Percentiles rank a stretch among this genome's conserved stretches.
Evolutionary conservation across 2,329 filamentous ascomycete genomes (phyloP).

Genomic region (Cyanodermella asteris): DNA sequence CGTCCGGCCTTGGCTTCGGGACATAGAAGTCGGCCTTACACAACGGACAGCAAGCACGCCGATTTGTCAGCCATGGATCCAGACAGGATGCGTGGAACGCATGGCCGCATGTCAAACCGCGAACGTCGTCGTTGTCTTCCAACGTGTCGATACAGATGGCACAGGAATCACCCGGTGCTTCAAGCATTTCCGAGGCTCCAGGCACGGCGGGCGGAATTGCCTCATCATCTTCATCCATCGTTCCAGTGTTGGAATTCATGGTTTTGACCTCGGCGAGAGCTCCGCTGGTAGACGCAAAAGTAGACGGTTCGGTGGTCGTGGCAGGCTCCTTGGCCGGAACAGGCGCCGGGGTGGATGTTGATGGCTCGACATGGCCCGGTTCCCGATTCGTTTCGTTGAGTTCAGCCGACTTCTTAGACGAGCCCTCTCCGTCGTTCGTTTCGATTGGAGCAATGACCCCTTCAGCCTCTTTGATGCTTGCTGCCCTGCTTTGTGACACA

Average conservation of each 20-base stretch:
- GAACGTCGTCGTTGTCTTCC: conserved; percentile 88
- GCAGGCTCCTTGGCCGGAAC: too few relatives aligned
- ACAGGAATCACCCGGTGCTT: conserved; percentile 72
- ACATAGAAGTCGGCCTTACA: conserved; percentile 97
- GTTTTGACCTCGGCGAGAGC: too few relatives aligned
- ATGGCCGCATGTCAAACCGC: conserved; percentile 87
- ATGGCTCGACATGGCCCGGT: too few relatives aligned
- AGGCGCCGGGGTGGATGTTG: too few relatives aligned
- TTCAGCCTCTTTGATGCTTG: conserved; percentile 48
- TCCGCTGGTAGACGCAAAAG: too few relatives aligned
- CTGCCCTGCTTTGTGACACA: conserved; percentile 50
- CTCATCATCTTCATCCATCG: conserved; percentile 53
- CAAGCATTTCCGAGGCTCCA: conserved; percentile 58
- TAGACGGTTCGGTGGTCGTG: too few relatives aligned
- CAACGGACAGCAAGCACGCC: conserved; percentile 84
- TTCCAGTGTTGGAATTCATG: conserved; percentile 39
- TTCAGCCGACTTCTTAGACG: too few relatives aligned
- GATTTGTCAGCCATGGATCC: conserved; percentile 87
- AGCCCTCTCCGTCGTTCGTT: too few relatives aligned
- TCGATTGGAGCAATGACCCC: too few relatives aligned
- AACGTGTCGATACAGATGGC: conserved; percentile 89
- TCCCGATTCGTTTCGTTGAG: too few relatives aligned
- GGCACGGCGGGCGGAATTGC: conserved; percentile 67
- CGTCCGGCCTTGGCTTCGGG: conserved; percentile 61
- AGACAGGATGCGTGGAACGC: conserved; percentile 92